Evolutionary conservation across 768 basidiomycete species (phyloP).

Genomic region (Phallus indusiatus): DNA sequence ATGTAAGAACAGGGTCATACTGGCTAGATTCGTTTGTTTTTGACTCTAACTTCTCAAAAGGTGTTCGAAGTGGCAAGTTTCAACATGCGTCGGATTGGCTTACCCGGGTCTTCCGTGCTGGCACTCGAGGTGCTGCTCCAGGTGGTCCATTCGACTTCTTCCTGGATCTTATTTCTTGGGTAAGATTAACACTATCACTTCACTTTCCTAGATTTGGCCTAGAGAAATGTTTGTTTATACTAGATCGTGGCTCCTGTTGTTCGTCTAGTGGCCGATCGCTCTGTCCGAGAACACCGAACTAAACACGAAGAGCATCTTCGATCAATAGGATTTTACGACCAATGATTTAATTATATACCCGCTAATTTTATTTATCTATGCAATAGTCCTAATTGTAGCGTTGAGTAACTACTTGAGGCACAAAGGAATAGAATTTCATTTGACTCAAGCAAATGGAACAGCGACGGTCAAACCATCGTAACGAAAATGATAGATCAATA

Average conservation of each 20-base stretch:
- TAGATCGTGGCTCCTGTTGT: not conserved
- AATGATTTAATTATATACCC: not conserved
- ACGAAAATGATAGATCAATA: not conserved
- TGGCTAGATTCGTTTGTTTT: not conserved
- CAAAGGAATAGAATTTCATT: not conserved
- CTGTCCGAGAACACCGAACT: not conserved
- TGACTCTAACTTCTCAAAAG: conserved; percentile 25
- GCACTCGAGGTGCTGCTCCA: conserved; percentile 54
- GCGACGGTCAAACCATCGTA: not conserved
- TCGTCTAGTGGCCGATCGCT: not conserved
- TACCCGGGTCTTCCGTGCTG: conserved; percentile 57
- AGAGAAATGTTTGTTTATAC: not conserved
- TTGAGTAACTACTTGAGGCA: not conserved
- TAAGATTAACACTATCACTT: conserved; percentile 17
- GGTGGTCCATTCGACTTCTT: conserved; percentile 47
- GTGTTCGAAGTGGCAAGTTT: conserved; percentile 56
- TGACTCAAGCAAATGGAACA: too few species aligned
- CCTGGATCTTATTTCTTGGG: conserved; percentile 32
- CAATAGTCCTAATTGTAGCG: not conserved
- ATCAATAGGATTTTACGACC: not conserved
- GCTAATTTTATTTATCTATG: not conserved
- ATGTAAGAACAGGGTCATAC: conserved; percentile 38
- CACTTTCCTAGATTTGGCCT: not conserved
- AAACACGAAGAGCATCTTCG: conserved; percentile 6
- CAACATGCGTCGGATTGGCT: conserved; percentile 71